phyloP scores from a whole-genome alignment of 306 rosid genomes.

The Erythrophleum fordii region DNA sequence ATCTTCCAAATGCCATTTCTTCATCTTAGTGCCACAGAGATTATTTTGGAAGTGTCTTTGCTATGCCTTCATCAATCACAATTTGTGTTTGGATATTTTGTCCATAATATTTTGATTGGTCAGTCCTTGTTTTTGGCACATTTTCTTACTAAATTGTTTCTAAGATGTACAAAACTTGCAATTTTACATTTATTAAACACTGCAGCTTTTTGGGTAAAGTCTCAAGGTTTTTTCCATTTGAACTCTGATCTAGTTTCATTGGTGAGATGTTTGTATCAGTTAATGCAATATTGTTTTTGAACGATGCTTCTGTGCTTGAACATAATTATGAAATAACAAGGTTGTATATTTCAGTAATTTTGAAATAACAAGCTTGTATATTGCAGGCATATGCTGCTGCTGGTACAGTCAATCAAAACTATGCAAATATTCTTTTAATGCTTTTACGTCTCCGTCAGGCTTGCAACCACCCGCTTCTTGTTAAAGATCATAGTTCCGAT shows the following conservation, averaged over 20 bases:
- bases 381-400: conserved; percentile 99
- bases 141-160: not conserved
- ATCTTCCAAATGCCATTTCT: not conserved
- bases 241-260: not conserved
- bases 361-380: conserved; percentile 36
- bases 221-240: not conserved
- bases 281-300: not conserved
- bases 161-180: not conserved
- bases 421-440: conserved; percentile 96
- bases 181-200: not conserved
- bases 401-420: conserved; percentile 96
- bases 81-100: not conserved
- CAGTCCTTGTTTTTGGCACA: not conserved
- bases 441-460: conserved; percentile 98
- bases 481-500: conserved; percentile 72
- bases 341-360: conserved; percentile 54
- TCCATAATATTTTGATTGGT: not conserved
- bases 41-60: not conserved
- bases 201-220: not conserved
- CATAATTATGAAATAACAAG: conserved; percentile 35
- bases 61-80: not conserved
- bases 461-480: conserved; percentile 95
- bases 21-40: not conserved
- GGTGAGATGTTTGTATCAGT: not conserved
- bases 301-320: conserved; percentile 15